phyloP scores from a whole-genome alignment of 2,329 filamentous ascomycete genomes.

The Colletotrichum horii region DNA sequence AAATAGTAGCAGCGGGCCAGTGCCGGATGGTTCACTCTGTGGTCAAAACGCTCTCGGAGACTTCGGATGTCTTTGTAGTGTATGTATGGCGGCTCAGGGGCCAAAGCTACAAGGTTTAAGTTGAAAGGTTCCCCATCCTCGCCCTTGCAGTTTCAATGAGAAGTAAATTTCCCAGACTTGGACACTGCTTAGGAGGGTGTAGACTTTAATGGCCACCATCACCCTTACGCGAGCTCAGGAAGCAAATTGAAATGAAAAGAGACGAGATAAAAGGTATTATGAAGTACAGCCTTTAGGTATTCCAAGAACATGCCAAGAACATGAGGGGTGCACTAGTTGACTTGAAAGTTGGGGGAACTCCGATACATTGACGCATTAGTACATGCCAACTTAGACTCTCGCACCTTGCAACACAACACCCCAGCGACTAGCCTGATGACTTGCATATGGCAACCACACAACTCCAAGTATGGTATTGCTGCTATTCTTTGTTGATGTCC shows the following conservation, averaged over 20 bases:
- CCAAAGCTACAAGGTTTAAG: not conserved
- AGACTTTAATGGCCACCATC: not conserved
- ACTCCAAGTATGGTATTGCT: not conserved
- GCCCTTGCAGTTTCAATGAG: not conserved
- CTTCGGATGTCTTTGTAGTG: not conserved
- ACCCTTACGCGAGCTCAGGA: not conserved
- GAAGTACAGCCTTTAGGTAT: not conserved
- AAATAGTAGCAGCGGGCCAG: not conserved
- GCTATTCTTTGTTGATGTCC: not conserved
- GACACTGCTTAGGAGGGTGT: not conserved
- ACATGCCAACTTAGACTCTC: not conserved
- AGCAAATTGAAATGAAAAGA: not conserved
- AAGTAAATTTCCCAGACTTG: not conserved
- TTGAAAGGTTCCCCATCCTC: not conserved
- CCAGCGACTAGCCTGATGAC: not conserved
- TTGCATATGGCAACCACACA: not conserved
- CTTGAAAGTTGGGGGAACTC: not conserved
- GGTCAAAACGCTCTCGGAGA: not conserved
- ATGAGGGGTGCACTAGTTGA: not conserved
- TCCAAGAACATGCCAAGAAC: not conserved
- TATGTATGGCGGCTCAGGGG: not conserved
- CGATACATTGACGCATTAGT: not conserved
- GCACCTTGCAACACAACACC: not conserved
- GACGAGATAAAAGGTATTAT: not conserved
- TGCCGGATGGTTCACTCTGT: not conserved